Percentiles rank a stretch among this genome's conserved stretches.
Conservation (phyloP, 202 grass and related monocot genomes). For the Sporobolus alterniflorus region DNA sequence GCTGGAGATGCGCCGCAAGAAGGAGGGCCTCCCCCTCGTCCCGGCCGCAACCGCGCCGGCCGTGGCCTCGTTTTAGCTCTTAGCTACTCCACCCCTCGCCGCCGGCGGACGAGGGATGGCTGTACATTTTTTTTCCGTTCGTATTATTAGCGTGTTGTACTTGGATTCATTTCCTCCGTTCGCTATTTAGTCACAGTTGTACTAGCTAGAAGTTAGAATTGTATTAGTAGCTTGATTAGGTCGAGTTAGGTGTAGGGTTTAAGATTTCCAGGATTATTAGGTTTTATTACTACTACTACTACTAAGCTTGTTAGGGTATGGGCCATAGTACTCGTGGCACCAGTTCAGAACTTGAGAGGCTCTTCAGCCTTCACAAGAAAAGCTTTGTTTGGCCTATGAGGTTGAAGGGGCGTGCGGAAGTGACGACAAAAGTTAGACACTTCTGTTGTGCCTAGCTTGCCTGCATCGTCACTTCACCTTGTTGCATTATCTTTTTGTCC, state of each 20-base stretch:
- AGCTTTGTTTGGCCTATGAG: slow-evolving; percentile 11
- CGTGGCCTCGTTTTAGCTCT: slow-evolving; percentile 52
- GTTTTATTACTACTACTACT: background rate
- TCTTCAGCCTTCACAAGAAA: slow-evolving; percentile 43
- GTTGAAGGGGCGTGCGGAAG: slow-evolving; percentile 1
- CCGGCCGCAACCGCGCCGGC: slow-evolving; percentile 9
- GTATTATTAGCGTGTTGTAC: slow-evolving; percentile 40
- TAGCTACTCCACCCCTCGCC: background rate
- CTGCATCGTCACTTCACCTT: no score
- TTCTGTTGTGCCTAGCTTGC: no score
- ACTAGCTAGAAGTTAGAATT: slow-evolving; percentile 32
- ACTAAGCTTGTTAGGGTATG: slow-evolving; percentile 20
- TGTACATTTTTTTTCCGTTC: slow-evolving; percentile 44
- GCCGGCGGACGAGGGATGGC: background rate
- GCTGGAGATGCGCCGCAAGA: slow-evolving; percentile 71
- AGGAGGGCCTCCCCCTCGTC: slow-evolving; percentile 23
- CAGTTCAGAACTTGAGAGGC: slow-evolving; percentile 18
- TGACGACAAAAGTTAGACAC: slow-evolving; percentile 9
- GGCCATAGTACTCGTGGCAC: slow-evolving; percentile 17
- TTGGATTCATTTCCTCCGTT: background rate
- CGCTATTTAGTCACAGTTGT: slow-evolving; percentile 3
- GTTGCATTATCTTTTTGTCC: no score
- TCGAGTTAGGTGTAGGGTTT: slow-evolving; percentile 46
- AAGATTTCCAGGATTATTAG: slow-evolving; percentile 43
- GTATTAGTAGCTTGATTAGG: slow-evolving; percentile 27